These are phyloP conservation scores for Mollisia scopiformis DNA, from an alignment of 2,329 filamentous ascomycete genomes.

Conservation along the genomic window DNA sequence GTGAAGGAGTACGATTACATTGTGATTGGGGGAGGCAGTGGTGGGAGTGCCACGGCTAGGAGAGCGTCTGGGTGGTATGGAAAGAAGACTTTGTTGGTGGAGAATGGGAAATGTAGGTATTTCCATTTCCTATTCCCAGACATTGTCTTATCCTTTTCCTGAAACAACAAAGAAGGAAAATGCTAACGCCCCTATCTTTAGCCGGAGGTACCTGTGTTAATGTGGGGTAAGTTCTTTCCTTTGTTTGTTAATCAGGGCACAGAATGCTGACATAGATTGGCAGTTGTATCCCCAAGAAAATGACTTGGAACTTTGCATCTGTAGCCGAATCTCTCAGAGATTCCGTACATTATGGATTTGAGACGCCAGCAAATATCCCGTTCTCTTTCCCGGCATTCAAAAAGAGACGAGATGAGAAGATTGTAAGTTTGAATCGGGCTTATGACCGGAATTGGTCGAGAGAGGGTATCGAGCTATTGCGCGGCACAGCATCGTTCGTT, in stretches of 20 bases:
- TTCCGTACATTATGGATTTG: slow-evolving; percentile 50
- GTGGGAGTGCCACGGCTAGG: slow-evolving; percentile 51
- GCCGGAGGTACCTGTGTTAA: slow-evolving; percentile 56
- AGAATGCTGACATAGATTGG: neutral
- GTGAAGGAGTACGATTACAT: slow-evolving; percentile 54
- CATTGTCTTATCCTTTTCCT: too few relatives aligned
- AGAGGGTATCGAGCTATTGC: slow-evolving; percentile 53
- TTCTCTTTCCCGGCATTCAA: slow-evolving; percentile 51
- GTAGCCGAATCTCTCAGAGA: slow-evolving; percentile 49
- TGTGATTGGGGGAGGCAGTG: slow-evolving; percentile 54
- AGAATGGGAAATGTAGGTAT: slow-evolving; percentile 48
- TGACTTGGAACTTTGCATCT: slow-evolving; percentile 54
- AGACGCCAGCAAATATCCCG: slow-evolving; percentile 44
- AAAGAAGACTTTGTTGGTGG: slow-evolving; percentile 52
- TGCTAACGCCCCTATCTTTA: too few relatives aligned
- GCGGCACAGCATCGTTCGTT: slow-evolving; percentile 49
- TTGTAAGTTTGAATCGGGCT: slow-evolving; percentile 47
- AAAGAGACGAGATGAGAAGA: slow-evolving; percentile 47
- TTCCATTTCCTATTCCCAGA: too few relatives aligned
- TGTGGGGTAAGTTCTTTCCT: slow-evolving; percentile 46
- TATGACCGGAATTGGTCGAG: slow-evolving; percentile 53
- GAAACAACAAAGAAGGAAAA: too few relatives aligned
- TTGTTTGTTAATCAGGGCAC: neutral
- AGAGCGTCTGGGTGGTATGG: slow-evolving; percentile 54
- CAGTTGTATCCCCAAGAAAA: slow-evolving; percentile 55